These are phyloP conservation scores for Wickerhamiella spandovensis DNA, from an alignment of 805 yeast species.

Conservation along the genomic window DNA sequence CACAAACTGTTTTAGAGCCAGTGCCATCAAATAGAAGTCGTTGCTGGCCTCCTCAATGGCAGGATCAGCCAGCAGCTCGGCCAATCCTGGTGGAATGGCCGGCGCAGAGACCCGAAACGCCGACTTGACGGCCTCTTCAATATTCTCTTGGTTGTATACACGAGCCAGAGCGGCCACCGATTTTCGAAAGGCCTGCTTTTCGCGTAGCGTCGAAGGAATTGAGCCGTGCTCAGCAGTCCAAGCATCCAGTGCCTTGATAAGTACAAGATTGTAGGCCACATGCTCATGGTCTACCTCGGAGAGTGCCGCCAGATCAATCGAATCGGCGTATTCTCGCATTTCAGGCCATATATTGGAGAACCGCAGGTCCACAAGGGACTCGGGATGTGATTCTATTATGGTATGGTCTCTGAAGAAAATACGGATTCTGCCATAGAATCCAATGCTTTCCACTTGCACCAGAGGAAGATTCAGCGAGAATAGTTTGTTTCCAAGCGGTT, in stretches of 20 bases:
- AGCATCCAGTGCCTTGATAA: constrained; percentile 38
- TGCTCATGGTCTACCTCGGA: constrained; percentile 37
- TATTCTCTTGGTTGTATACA: constrained; percentile 30
- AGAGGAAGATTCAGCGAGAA: constrained; percentile 32
- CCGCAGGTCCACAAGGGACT: constrained; percentile 48
- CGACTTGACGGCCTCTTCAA: constrained; percentile 38
- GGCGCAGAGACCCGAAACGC: constrained; percentile 32
- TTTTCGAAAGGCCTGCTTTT: constrained; percentile 29
- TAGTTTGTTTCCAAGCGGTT: background rate
- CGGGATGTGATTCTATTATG: constrained; percentile 66
- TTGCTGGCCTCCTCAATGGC: background rate
- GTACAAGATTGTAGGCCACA: constrained; percentile 55
- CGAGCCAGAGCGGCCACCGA: constrained; percentile 31
- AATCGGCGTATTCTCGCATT: constrained; percentile 35
- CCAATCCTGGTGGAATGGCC: constrained; percentile 12
- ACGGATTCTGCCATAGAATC: constrained; percentile 53
- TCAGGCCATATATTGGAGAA: constrained; percentile 64
- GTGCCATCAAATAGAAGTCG: constrained; percentile 48
- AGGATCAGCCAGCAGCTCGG: constrained; percentile 1
- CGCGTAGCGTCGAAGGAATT: constrained; percentile 27
- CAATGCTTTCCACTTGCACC: constrained; percentile 37
- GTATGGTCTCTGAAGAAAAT: constrained; percentile 43
- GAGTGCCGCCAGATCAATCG: constrained; percentile 35
- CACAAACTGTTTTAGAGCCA: constrained; percentile 42
- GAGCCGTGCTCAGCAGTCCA: constrained; percentile 27